Conservation (phyloP, 768 basidiomycete species). For the Leccinum truebloodii region DNA sequence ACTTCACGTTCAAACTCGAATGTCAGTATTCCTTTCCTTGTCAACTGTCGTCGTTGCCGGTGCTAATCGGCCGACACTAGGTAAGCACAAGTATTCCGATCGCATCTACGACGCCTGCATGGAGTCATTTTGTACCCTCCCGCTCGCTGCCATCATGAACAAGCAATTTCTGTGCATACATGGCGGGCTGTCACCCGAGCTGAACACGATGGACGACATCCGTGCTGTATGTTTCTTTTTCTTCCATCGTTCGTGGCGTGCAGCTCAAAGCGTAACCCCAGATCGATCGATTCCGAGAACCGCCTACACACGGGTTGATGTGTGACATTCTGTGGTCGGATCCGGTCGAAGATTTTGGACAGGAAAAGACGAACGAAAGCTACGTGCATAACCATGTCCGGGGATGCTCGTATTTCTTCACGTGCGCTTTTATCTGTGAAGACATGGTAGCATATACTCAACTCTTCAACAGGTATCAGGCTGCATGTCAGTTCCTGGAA, state of each 20-base stretch:
- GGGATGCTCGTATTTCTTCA: conserved; percentile 96
- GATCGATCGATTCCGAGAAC: conserved; percentile 98
- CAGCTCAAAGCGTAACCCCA: conserved; percentile 31
- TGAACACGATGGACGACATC: conserved; percentile 94
- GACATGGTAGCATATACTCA: conserved; percentile 1
- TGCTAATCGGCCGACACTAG: conserved; percentile 39
- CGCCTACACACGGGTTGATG: conserved; percentile 96
- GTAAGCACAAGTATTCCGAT: conserved; percentile 99
- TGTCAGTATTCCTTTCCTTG: conserved; percentile 52
- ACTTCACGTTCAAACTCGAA: conserved; percentile 99
- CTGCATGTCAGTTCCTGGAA: conserved; percentile 96
- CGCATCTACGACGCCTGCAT: conserved; percentile 96
- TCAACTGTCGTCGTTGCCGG: too few relatives aligned
- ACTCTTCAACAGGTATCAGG: conserved; percentile 69
- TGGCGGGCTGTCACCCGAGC: conserved; percentile 93
- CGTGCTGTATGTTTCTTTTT: conserved; percentile 58
- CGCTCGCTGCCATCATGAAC: conserved; percentile 98
- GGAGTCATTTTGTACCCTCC: conserved; percentile 95
- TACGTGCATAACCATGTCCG: conserved; percentile 97
- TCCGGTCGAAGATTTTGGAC: conserved; percentile 96
- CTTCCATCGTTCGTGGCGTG: not conserved
- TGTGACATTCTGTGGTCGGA: conserved; percentile 99
- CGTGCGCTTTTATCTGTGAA: conserved; percentile 43
- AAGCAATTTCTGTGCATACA: conserved; percentile 99
- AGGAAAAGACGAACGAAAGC: conserved; percentile 86